These are phyloP conservation scores for Aspergillus latus DNA, from an alignment of 2,329 filamentous ascomycete genomes.

Conservation along the genomic window DNA sequence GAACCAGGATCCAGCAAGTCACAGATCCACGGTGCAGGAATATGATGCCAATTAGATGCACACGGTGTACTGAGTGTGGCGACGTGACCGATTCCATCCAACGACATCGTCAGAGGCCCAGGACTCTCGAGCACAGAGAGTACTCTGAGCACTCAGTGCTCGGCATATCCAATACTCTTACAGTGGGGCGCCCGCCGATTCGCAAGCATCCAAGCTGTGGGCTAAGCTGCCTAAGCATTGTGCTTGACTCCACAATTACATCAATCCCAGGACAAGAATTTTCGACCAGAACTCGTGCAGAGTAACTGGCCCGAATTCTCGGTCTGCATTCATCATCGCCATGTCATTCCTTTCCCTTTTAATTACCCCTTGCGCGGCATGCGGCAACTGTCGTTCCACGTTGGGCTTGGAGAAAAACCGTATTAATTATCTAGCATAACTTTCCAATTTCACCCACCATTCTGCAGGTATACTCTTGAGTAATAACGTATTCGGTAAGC, in stretches of 20 bases:
- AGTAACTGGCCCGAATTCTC: conserved; percentile 1
- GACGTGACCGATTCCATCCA: conserved; percentile 5
- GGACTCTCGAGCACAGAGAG: neutral
- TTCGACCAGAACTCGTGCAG: neutral
- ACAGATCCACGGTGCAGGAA: neutral
- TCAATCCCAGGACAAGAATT: conserved; percentile 10
- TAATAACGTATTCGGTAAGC: too few species aligned
- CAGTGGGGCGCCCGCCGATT: conserved; percentile 20
- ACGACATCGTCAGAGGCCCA: neutral
- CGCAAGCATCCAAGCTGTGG: conserved; percentile 34
- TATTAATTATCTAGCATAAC: neutral
- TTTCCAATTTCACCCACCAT: neutral
- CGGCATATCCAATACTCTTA: conserved; percentile 20
- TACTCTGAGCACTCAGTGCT: conserved; percentile 5
- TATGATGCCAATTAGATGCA: neutral
- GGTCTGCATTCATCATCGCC: conserved; percentile 2
- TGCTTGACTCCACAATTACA: conserved; percentile 15
- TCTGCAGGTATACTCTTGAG: too few species aligned
- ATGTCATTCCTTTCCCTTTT: neutral
- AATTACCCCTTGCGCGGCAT: conserved; percentile 3
- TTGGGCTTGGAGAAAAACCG: neutral
- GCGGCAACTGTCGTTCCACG: neutral
- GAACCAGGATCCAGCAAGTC: neutral
- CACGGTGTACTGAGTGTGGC: conserved; percentile 3
- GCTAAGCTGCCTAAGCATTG: conserved; percentile 36